phyloP scores from a whole-genome alignment of 2,329 filamentous ascomycete genomes.

The Nannizzia gypsea region DNA sequence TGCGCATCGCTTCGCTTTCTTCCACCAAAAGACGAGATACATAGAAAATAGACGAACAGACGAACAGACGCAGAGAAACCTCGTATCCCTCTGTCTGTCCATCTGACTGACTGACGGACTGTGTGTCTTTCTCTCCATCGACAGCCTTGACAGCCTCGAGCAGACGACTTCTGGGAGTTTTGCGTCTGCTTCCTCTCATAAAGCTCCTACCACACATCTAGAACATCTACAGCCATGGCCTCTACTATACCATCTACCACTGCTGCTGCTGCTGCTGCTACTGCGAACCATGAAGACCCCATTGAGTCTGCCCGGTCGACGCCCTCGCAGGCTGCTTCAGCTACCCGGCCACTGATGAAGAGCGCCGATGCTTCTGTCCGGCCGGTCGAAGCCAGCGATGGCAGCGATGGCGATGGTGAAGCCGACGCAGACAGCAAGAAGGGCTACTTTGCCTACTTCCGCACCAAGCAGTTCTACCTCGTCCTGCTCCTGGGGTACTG shows the following conservation, averaged over 20 bases:
- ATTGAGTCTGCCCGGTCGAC: background rate
- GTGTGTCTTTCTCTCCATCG: background rate
- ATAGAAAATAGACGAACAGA: too few species aligned
- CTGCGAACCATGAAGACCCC: background rate
- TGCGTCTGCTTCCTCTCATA: constrained; percentile 40
- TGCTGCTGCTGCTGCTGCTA: too few species aligned
- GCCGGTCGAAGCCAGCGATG: too few species aligned
- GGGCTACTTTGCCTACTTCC: constrained; percentile 56
- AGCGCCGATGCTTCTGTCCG: background rate
- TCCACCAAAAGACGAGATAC: background rate
- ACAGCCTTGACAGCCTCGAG: constrained; percentile 5
- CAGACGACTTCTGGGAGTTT: constrained; percentile 47
- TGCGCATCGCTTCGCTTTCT: constrained; percentile 10
- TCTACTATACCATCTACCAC: too few species aligned
- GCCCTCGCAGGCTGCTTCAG: background rate
- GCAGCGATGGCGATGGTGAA: constrained; percentile 7
- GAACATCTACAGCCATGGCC: background rate
- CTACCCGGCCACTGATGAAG: background rate
- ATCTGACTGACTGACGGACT: too few species aligned
- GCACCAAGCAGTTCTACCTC: constrained; percentile 77
- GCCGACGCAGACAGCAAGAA: constrained; percentile 36
- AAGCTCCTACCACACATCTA: constrained; percentile 31
- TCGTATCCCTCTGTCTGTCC: constrained; percentile 4
- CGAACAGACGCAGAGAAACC: background rate
- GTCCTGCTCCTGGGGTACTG: constrained; percentile 59